Conservation (phyloP, 257 asterid species). For the Catharanthus roseus region DNA sequence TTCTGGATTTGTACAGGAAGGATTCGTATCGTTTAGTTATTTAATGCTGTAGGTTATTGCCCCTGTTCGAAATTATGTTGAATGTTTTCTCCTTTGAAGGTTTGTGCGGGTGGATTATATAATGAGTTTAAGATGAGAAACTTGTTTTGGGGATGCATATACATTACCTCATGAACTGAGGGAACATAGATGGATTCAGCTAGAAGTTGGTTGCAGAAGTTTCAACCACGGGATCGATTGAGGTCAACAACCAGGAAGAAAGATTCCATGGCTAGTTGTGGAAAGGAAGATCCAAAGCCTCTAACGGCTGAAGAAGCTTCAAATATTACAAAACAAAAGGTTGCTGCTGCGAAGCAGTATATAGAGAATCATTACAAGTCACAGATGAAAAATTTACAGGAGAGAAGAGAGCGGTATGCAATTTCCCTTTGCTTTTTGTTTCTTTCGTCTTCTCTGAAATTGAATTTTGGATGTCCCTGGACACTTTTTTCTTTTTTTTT, state of each 20-base stretch:
- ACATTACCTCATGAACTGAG: constrained; percentile 33
- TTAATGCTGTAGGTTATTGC: neutral
- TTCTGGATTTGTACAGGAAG: neutral
- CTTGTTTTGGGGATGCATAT: constrained; percentile 18
- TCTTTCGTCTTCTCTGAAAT: neutral
- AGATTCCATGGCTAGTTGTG: constrained; percentile 51
- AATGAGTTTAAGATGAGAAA: constrained; percentile 34
- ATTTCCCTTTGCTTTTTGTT: constrained; percentile 13
- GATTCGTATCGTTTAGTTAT: neutral
- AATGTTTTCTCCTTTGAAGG: constrained; percentile 24
- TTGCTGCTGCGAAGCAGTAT: constrained; percentile 94
- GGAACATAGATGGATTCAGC: constrained; percentile 72
- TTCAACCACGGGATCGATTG: constrained; percentile 71
- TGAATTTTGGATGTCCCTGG: neutral
- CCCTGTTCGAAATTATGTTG: neutral
- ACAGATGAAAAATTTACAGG: constrained; percentile 89
- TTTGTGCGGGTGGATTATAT: constrained; percentile 22
- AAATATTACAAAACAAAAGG: constrained; percentile 81
- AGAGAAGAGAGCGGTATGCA: constrained; percentile 83
- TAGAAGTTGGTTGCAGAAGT: constrained; percentile 79
- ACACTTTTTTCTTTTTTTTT: neutral
- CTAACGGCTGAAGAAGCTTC: constrained; percentile 82
- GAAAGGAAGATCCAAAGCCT: constrained; percentile 54
- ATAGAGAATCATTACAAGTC: constrained; percentile 97
- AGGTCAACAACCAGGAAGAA: constrained; percentile 56